These are phyloP conservation scores for Venturia oleaginea DNA, from an alignment of 2,329 filamentous ascomycete genomes.

Conservation along the genomic window DNA sequence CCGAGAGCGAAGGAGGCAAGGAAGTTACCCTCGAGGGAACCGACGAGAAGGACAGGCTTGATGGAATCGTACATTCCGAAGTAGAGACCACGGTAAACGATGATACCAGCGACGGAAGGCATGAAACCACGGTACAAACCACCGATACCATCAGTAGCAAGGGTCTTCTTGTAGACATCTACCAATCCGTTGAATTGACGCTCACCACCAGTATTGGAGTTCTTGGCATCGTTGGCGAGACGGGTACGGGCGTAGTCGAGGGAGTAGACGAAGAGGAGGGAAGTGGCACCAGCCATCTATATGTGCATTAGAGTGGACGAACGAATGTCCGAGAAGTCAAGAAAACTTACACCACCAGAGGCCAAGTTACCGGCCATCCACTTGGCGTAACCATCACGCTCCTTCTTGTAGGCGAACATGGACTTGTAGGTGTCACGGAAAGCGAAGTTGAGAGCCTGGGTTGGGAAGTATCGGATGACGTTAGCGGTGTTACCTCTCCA, in stretches of 20 bases:
- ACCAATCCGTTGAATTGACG: conserved; percentile 99
- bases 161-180: conserved; percentile 99
- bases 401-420: conserved; percentile 99
- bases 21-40: conserved; percentile 94
- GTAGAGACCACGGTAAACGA: conserved; percentile 99
- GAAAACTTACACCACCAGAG: conserved; percentile 85
- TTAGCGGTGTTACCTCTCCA: conserved; percentile 99
- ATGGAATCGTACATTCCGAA: conserved; percentile 99
- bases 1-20: conserved; percentile 97
- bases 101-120: conserved; percentile 96
- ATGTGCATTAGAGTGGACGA: background rate
- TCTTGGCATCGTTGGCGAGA: conserved; percentile 99
- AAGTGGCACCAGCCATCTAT: conserved; percentile 95
- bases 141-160: conserved; percentile 94
- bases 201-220: conserved; percentile 89
- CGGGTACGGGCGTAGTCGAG: conserved; percentile 99
- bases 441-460: conserved; percentile 99
- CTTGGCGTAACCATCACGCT: conserved; percentile 93
- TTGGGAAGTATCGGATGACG: conserved; percentile 99
- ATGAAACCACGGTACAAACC: conserved; percentile 99
- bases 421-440: conserved; percentile 99
- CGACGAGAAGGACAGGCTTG: conserved; percentile 95
- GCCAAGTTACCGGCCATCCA: conserved; percentile 99
- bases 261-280: conserved; percentile 99
- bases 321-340: conserved; percentile 14